Base-by-base conservation (phyloP, 306 rosid species). In the Rubus idaeus region DNA sequence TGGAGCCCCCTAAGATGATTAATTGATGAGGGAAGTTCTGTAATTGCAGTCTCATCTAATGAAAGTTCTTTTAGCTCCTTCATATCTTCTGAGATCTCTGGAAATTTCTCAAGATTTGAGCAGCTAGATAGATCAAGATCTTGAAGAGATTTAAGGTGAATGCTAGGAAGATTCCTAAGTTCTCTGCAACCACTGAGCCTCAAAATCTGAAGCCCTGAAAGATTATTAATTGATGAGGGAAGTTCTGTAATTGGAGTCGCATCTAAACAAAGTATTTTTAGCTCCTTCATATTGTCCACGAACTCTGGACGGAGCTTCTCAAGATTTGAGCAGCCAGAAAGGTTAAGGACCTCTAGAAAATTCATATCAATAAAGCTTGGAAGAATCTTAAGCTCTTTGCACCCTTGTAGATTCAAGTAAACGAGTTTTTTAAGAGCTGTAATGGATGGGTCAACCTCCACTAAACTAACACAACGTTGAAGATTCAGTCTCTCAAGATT, bases 11-110 rank as follows among this genome's bases (percentile, higher is more conserved):
- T 0, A 23, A 0, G 26, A 23, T 23, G 0, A 23, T 23, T 23
- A 23, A 23, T 23, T 23, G 26, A 23, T 0, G 26, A 23, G 26
- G 26, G 0, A 23, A 23, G 0, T 23, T 23, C 26, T 23, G 26
- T 23, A 23, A 23, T 23, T 23, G 26, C 26, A 23, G 26, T 23
- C 26, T 23, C 26, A 23, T 23, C 26, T 23, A 23, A 23, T 4
- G 6, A 57, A 3, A 75, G 71, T 8, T 8, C 17, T 0, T 45
- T 18, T 45, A 56, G 4, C n/a, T 11, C 8, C 5, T 75, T 52
- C 78, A 75, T 75, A 14, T 47, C 71, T 16, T 62, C 70, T 9
- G 47, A 45, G 61, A 75, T 62, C 46, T 75, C 71, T 26, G 71
- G 78, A n/a, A 75, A 75, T 10, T 35, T 26, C 5, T 35, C 26